Evolutionary conservation across 2,329 filamentous ascomycete genomes (phyloP).

Genomic region (Fonsecaea nubica): DNA sequence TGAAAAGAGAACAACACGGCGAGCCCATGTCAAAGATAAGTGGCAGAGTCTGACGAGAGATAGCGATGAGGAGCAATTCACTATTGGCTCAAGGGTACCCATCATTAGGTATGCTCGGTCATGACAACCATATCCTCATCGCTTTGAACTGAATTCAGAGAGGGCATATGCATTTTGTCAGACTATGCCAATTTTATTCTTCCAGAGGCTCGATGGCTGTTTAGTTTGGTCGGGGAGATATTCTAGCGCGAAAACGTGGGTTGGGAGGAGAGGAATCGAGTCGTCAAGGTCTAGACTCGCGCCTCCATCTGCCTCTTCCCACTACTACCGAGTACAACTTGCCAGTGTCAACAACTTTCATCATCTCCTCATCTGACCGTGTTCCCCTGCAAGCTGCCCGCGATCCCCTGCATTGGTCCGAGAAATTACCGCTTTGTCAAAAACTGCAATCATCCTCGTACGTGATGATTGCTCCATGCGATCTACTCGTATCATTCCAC

Average conservation of each 20-base stretch:
- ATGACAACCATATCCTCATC: too few species aligned
- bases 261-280: not conserved
- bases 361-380: not conserved
- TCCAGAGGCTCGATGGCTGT: too few species aligned
- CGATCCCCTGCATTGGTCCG: not conserved
- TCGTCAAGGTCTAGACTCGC: constrained; percentile 1
- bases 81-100: too few species aligned
- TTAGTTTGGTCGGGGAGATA: too few species aligned
- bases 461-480: not conserved
- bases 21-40: too few species aligned
- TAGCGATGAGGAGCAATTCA: too few species aligned
- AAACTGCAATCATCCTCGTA: not conserved
- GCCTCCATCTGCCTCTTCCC: not conserved
- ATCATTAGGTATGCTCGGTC: too few species aligned
- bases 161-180: too few species aligned
- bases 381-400: not conserved
- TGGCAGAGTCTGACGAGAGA: too few species aligned
- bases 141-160: too few species aligned
- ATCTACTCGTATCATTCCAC: not conserved
- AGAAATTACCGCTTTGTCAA: not conserved
- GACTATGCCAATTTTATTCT: too few species aligned
- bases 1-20: not conserved
- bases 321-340: not conserved
- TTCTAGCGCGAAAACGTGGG: not conserved
- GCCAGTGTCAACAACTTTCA: not conserved